phyloP scores from a whole-genome alignment of 2,329 filamentous ascomycete species.

The Verticillium longisporum region DNA sequence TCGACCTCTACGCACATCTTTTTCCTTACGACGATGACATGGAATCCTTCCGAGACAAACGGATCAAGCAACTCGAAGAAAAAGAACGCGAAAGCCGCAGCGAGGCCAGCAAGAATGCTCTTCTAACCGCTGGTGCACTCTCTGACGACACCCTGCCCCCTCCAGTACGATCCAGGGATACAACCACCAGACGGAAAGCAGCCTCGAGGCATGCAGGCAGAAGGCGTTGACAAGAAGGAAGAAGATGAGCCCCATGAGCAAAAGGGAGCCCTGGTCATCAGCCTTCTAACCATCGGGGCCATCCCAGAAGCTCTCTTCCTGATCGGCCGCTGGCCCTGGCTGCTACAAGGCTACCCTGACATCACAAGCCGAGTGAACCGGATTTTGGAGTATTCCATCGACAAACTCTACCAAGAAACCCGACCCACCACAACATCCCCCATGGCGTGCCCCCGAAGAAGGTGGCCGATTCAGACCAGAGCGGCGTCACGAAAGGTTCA shows the following conservation, averaged over 20 bases:
- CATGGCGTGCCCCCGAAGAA: conserved; percentile 34
- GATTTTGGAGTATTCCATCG: conserved; percentile 74
- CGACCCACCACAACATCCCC: conserved; percentile 23
- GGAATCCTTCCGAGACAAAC: conserved; percentile 63
- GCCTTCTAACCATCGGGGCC: conserved; percentile 83
- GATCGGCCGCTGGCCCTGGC: conserved; percentile 86
- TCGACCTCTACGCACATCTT: conserved; percentile 86
- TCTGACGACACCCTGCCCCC: conserved; percentile 66
- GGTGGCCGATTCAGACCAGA: conserved; percentile 51
- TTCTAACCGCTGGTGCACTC: conserved; percentile 80
- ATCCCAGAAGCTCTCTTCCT: conserved; percentile 91
- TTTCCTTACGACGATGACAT: conserved; percentile 82
- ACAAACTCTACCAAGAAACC: conserved; percentile 57
- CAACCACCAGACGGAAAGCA: conserved; percentile 41
- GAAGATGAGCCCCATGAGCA: conserved; percentile 65
- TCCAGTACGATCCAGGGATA: conserved; percentile 41
- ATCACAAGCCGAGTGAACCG: conserved; percentile 76
- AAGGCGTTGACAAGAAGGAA: conserved; percentile 32
- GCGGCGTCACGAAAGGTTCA: conserved; percentile 60
- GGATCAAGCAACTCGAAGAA: conserved; percentile 70
- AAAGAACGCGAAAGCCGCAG: conserved; percentile 65
- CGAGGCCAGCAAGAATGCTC: conserved; percentile 71
- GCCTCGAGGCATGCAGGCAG: conserved; percentile 37
- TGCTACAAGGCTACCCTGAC: conserved; percentile 78
- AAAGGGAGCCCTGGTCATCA: conserved; percentile 77